Conservation (phyloP, 768 basidiomycete species). For the Leucosporidium scottii region DNA sequence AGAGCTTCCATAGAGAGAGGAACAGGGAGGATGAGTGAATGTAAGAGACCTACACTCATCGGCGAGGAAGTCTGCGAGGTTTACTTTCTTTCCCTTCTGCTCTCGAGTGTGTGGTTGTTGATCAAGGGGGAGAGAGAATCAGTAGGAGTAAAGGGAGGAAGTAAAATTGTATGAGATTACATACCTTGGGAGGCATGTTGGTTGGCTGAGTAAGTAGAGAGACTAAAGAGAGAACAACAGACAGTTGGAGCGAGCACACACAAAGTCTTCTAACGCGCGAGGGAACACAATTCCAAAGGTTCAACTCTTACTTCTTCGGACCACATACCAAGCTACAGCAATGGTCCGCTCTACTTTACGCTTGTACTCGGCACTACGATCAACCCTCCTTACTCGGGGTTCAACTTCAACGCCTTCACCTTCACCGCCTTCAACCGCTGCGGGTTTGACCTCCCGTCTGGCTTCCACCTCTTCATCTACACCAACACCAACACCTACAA, state of each 20-base stretch:
- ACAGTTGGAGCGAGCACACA: no score
- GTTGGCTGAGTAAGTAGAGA: background rate
- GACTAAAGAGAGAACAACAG: background rate
- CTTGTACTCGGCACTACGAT: background rate
- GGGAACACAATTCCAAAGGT: background rate
- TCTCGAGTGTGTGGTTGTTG: background rate
- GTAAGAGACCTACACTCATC: constrained; percentile 60
- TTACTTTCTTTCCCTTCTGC: constrained; percentile 79
- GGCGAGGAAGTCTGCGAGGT: constrained; percentile 84
- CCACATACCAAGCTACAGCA: background rate
- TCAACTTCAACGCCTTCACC: constrained; percentile 4
- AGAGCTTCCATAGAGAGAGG: no score
- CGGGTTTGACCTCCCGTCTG: background rate
- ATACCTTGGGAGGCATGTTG: constrained; percentile 32
- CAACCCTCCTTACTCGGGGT: background rate
- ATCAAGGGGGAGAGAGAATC: no score
- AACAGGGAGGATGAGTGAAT: background rate
- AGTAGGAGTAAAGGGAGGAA: background rate
- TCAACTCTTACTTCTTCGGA: background rate
- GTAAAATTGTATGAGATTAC: background rate
- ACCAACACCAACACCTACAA: background rate
- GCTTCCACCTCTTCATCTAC: background rate
- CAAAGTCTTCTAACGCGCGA: background rate
- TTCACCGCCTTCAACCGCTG: background rate
- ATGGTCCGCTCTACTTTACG: background rate